Evolutionary conservation across 2,329 filamentous ascomycete genomes (phyloP), one percentile per base, ranked within the genome.

Genomic region (Chaetomium sp.): DNA sequence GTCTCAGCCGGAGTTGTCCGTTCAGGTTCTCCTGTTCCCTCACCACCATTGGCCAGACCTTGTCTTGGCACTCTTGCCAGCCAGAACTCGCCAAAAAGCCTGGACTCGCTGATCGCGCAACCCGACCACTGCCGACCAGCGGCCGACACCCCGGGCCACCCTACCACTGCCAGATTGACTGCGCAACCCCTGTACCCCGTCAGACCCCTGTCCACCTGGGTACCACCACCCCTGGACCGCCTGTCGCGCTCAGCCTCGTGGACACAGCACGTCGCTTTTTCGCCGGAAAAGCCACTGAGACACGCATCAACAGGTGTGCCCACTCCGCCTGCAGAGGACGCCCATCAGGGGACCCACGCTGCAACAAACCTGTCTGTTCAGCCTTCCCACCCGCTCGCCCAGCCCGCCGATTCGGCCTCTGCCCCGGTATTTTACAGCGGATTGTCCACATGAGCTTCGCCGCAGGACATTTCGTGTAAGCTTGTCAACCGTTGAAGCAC

Each of bases 211-310:
- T 70, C 70, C 69, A 64, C 68, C 71, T 71, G 67, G 65, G 63
- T 61, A 65, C 27, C 27, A 51, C 69, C 64, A 65, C 69, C 69
- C 67, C 68, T 68, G 67, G 70, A 68, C 69, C 64, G 67, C 69
- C 69, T 57, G 53, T 65, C 60, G 29, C 61, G 60, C 71, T 79
- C 78, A 79, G 78, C 78, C 78, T 79, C 78, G 77, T 78, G 76
- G 71, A 73, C 73, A 60, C 70, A 71, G 68, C 78, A 79, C 77
- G 77, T 79, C 78, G 78, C 75, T 73, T 70, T 74, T 73, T 75
- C 29, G 9, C 33, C 74, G 74, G 75, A 74, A 60, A 64, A 69
- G 69, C 70, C 71, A 69, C 68, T 65, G 70, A 70, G 67, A 72
- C 70, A 72, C 70, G 66, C 70, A 72, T 58, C 66, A 63, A 68